Base-by-base conservation (phyloP, 2,329 filamentous ascomycete species). In the Lojkania enalia region DNA sequence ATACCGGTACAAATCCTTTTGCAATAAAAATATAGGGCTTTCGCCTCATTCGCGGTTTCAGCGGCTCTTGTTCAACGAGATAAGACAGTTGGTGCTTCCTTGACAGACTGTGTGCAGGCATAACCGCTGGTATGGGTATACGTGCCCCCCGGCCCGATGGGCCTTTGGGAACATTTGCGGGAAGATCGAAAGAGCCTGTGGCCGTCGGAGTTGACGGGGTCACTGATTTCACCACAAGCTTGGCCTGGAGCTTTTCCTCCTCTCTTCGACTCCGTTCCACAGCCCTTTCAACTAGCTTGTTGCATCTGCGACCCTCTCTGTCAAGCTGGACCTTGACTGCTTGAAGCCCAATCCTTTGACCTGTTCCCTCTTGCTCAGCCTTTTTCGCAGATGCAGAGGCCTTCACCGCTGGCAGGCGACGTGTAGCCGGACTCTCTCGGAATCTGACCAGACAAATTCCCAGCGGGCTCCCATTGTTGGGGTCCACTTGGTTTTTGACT, bases 371-470 rank as follows among this genome's bases (percentile, higher is more conserved):
- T 49, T 85, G 81, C 29, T 91, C 84, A 7, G 94, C 94, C 57
- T 83, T 81, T 59, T 87, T 88, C 6, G 94, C 92, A 30, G 91
- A 88, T 48, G 88, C 85, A 30, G 87, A 83, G 4, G 90, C 94
- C 38, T 84, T 80, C 29, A 89, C 73, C 2, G 79, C 71, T 1
- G 73, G 61, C 15, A 55, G 75, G 59, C 72, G 83, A 62, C 74
- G 77, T 56, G 70, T 77, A 54, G 59, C 48, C 13, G 75, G 74
- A 69, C 74, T 82, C 65, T 97, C 92, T 61, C 87, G 85, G 70
- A 95, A 99, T 47, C 87, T 85, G 64, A 99, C 90, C 13, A 90
- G 89, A 54, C 89, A 95, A 65, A 99, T 91, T 11, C 94, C 94
- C 11, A 99, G 80, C 64, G 95, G 95, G 63, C 89, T 94, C 14